These are phyloP conservation scores for Akanthomyces lecanii DNA, from an alignment of 2,329 filamentous ascomycete species.

Conservation along the genomic window DNA sequence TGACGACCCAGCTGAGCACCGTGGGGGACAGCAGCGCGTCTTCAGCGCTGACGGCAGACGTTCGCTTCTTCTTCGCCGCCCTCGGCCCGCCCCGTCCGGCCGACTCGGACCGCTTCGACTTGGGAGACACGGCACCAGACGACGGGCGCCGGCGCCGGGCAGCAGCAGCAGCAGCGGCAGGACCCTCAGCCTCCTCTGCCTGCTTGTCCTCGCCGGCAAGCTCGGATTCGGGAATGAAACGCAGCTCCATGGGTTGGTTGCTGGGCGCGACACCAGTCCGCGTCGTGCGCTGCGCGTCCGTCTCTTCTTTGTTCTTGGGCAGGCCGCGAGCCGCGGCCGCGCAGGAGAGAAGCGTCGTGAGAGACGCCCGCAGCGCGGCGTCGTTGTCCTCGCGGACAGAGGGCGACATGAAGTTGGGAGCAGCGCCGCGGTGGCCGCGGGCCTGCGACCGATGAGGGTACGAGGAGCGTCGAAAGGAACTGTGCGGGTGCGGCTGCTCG, in stretches of 20 bases:
- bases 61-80: slow-evolving; percentile 58
- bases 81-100: slow-evolving; percentile 34
- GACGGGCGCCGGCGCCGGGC: slow-evolving; percentile 24
- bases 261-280: slow-evolving; percentile 41
- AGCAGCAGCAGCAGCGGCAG: slow-evolving; percentile 21
- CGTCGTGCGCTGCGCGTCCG: slow-evolving; percentile 31
- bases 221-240: slow-evolving; percentile 58
- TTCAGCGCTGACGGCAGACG: slow-evolving; percentile 30
- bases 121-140: slow-evolving; percentile 34
- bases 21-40: slow-evolving; percentile 52
- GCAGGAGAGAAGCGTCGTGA: slow-evolving; percentile 95
- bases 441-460: slow-evolving; percentile 46
- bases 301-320: slow-evolving; percentile 58
- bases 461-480: slow-evolving; percentile 47
- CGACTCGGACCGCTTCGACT: slow-evolving; percentile 46
- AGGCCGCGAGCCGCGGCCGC: slow-evolving; percentile 83
- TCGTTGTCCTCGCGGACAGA: slow-evolving; percentile 84
- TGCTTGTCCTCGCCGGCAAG: slow-evolving; percentile 40
- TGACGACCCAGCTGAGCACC: slow-evolving; percentile 60
- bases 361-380: slow-evolving; percentile 81
- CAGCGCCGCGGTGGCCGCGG: slow-evolving; percentile 42
- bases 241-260: slow-evolving; percentile 53
- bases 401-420: slow-evolving; percentile 65
- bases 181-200: slow-evolving; percentile 22
- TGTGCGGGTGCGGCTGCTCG: slow-evolving; percentile 46